Conservation (phyloP, 202 grass and related monocot species). For the Zizania palustris region DNA sequence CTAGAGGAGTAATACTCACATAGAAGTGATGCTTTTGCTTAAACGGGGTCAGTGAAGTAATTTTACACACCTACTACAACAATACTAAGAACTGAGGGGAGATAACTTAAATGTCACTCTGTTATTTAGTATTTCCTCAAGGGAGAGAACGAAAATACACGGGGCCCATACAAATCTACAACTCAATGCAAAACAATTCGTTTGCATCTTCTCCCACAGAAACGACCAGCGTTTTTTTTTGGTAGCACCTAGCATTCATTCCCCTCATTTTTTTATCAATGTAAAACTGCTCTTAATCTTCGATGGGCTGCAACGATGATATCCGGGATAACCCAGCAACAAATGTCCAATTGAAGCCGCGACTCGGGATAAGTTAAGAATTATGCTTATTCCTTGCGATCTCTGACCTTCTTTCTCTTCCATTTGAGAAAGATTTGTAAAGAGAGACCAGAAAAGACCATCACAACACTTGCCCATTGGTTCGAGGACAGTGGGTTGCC, state of each 20-base stretch:
- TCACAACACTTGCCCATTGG: slow-evolving; percentile 88
- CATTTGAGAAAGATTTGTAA: slow-evolving; percentile 95
- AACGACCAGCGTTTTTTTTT: slow-evolving; percentile 21
- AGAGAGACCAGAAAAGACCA: slow-evolving; percentile 91
- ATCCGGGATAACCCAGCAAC: slow-evolving; percentile 16
- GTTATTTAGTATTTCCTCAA: not conserved
- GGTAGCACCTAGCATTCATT: not conserved
- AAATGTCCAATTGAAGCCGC: slow-evolving; percentile 33
- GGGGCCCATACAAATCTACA: not conserved
- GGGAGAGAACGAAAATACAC: slow-evolving; percentile 11
- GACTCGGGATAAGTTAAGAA: slow-evolving; percentile 22
- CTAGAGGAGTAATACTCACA: too few relatives aligned
- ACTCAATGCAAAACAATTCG: slow-evolving; percentile 30
- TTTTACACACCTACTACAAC: too few relatives aligned
- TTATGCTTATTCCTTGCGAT: slow-evolving; percentile 43
- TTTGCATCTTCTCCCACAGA: slow-evolving; percentile 34
- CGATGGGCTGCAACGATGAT: slow-evolving; percentile 19
- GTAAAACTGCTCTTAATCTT: slow-evolving; percentile 19
- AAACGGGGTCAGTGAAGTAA: too few relatives aligned
- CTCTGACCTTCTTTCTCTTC: slow-evolving; percentile 71
- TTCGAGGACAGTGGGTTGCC: slow-evolving; percentile 83
- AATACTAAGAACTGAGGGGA: too few relatives aligned
- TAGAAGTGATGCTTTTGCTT: too few relatives aligned
- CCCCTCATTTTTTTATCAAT: not conserved
- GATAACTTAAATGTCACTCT: not conserved